Base-by-base conservation (phyloP, 2,329 filamentous ascomycete species). In the Aspergillus brunneoviolaceus region DNA sequence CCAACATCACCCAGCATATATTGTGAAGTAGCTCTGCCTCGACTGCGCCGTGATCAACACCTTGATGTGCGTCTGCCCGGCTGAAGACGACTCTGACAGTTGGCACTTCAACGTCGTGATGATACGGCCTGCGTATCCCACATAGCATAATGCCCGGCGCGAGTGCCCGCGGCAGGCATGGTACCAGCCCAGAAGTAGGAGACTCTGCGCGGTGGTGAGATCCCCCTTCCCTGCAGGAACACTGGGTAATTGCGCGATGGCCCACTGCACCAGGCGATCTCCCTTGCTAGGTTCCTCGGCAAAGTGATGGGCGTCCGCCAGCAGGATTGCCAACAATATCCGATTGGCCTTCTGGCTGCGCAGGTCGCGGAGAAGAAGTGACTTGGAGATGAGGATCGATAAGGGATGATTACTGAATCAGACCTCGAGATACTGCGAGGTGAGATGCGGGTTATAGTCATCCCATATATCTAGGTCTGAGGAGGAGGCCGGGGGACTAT, bases 391-490 rank as follows among this genome's bases (percentile, higher is more conserved):
- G 2, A 48, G 9, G 6, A 51, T 42, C 6, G 56, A 58, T n/a
- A 58, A 31, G 3, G 56, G 56, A 42, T 58, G 56, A 23, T 29
- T 58, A 23, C 49, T 29, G 16, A 58, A 52, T 50, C 56, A 58
- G 27, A 58, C 35, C n/a, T 58, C 56, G 14, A 58, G 33, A 29
- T 52, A 27, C 50, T 58, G 56, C 1, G 49, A 16, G 29, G 49
- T 47, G 14, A 50, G 49, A 50, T 50, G 49, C 19, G 49, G 29
- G 23, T 14, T 50, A 12, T 50, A 50, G 1, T 50, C 49, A 31
- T 23, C 25, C 49, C 27, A 29, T 5, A 50, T 16, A 19, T 31
- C 49, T 25, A 23, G 14, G 16, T 50, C 49, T 9, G 23, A 4
- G n/a, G 49, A 50, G n/a, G 49, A 12, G 14, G 49, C 27, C 10